Base-by-base conservation (phyloP, 768 basidiomycete genomes). In the Porphyrellus cyaneotinctus region DNA sequence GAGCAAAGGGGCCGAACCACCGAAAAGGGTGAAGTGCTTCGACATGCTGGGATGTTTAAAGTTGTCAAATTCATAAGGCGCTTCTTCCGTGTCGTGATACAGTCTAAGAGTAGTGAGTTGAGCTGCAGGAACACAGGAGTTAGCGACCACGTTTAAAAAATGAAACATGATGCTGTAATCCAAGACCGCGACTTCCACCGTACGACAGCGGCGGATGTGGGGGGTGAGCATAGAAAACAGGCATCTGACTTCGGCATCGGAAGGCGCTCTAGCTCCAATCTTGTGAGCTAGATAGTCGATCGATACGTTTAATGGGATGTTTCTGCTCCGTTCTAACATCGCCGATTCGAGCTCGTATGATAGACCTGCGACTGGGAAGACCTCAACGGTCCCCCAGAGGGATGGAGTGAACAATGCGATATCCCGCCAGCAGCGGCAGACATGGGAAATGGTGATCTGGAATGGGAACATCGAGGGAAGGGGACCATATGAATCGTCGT, bases 291-390 rank as follows among this genome's bases (percentile, higher is more conserved):
- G 32, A 53, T 71, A 76, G 58, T 77, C 78, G 45, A 87, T 72
- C 23, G 58, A 65, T 54, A 88, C 78, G 24, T 75, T 71, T 45
- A 88, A 70, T 12, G 81, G 81, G 11, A 78, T 73, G 2, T 70
- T 72, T 57, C 80, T 77, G 24, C 85, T 75, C 37, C 86, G 79
- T 37, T 76, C 69, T 45, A 88, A 67, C 60, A 78, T 80, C 13
- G 62, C 65, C 44, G 64, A 60, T 4, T 77, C 74, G 48, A 69
- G 71, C 11, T 78, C 77, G 47, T 78, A 76, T 1, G 77, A 76
- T 4, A 74, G 69, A 20, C 66, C 73, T 43, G 70, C 67, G 3
- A 56, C 39, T 6, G 45, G 23, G 15, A 18, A 11, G n/a, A 69
- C 51, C 0, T 10, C 6, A 39, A 87, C 70, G 24, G 51, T 65